Conservation (phyloP, 495 filamentous ascomycete genomes). For the Tuber borchii region DNA sequence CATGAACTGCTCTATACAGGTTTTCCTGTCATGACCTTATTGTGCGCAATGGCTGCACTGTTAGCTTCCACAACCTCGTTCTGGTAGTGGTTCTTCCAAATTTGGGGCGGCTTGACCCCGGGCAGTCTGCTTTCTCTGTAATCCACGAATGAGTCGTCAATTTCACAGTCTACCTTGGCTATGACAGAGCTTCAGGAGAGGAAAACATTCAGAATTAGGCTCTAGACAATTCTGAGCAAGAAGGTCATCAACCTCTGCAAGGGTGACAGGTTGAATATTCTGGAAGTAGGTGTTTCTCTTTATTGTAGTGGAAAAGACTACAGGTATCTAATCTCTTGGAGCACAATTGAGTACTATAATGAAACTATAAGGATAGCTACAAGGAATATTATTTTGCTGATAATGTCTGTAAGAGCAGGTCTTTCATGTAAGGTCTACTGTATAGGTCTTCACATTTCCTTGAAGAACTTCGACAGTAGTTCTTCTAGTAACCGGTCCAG, state of each 20-base stretch:
- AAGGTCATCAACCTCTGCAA: background rate
- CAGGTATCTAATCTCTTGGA: background rate
- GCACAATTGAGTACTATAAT: background rate
- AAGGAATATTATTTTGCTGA: background rate
- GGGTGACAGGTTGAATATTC: background rate
- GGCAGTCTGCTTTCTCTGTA: background rate
- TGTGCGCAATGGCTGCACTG: background rate
- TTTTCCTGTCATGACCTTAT: no score
- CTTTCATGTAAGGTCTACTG: background rate
- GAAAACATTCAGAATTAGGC: no score
- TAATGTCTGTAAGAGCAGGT: background rate
- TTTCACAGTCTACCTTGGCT: background rate
- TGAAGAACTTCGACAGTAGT: background rate
- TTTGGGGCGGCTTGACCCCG: background rate
- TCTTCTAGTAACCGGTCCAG: background rate
- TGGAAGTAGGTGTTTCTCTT: background rate
- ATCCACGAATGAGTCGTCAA: background rate
- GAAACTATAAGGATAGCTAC: background rate
- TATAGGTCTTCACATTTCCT: background rate
- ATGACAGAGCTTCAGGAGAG: background rate
- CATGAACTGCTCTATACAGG: no score
- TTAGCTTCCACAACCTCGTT: background rate
- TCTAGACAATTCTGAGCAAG: no score
- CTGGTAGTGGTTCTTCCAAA: background rate
- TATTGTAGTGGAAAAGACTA: background rate